phyloP scores from a whole-genome alignment of 2,329 filamentous ascomycete species.

The Mycocentrospora acerina region DNA sequence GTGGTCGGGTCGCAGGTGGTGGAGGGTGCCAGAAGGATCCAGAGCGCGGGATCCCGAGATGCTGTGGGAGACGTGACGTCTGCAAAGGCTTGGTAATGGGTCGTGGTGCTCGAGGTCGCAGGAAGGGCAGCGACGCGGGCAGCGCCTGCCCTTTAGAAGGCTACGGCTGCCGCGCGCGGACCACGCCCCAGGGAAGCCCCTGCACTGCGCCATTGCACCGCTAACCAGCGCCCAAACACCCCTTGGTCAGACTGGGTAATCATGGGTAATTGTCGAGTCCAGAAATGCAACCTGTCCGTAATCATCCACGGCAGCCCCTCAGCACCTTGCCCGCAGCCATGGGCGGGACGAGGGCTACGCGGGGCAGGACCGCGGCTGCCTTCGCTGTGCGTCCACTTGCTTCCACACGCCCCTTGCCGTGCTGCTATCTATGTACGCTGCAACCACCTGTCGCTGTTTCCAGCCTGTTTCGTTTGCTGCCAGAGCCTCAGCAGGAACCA shows the following conservation, averaged over 20 bases:
- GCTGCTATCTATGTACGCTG: conserved; percentile 13
- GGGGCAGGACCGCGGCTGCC: too few relatives aligned
- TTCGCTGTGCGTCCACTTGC: conserved; percentile 9
- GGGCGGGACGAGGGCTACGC: too few relatives aligned
- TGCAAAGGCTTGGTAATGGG: conserved; percentile 31
- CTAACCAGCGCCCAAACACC: conserved; percentile 17
- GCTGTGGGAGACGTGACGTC: conserved; percentile 23
- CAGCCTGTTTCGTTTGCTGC: conserved; percentile 20
- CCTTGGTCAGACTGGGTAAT: conserved; percentile 13
- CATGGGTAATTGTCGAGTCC: too few relatives aligned
- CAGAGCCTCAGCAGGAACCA: conserved; percentile 3
- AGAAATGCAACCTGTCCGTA: conserved; percentile 22
- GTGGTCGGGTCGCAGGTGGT: conserved; percentile 15
- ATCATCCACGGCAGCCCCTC: conserved; percentile 13
- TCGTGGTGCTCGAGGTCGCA: conserved; percentile 16
- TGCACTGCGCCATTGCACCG: conserved; percentile 18
- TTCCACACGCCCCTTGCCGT: conserved; percentile 16
- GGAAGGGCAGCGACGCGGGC: conserved; percentile 21
- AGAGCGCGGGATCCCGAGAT: conserved; percentile 20
- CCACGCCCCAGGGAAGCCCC: conserved; percentile 11
- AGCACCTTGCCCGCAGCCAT: conserved; percentile 7
- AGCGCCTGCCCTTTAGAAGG: conserved; percentile 22
- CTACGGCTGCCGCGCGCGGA: conserved; percentile 18
- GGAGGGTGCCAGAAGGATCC: conserved; percentile 40
- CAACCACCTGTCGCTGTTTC: conserved; percentile 16